A percentile compares a stretch with the other conserved stretches of the same genome.
Conservation (phyloP, 768 basidiomycete genomes). For the Chalciporus pseudorubinellus region DNA sequence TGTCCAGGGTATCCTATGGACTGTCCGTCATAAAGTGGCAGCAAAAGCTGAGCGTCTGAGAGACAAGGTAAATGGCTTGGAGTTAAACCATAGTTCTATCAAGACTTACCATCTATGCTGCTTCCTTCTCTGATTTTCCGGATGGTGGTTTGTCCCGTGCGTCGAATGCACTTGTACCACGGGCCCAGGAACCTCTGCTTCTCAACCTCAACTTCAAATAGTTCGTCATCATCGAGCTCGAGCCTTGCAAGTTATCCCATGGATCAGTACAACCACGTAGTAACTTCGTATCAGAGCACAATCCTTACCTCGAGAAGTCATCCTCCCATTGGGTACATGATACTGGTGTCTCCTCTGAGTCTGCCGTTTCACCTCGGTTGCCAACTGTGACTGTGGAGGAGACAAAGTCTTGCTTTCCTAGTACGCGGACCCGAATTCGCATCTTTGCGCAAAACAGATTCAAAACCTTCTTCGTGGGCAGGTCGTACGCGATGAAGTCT, state of each 20-base stretch:
- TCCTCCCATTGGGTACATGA: neutral
- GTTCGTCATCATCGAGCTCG: neutral
- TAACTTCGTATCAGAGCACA: neutral
- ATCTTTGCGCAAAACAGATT: slow-evolving; percentile 19
- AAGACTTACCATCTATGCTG: neutral
- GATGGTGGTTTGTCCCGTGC: neutral
- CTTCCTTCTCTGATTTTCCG: neutral
- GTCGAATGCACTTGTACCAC: neutral
- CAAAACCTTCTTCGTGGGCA: slow-evolving; percentile 21
- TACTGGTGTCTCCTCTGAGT: neutral
- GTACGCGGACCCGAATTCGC: slow-evolving; percentile 21
- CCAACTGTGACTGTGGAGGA: slow-evolving; percentile 13
- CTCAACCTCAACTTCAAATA: neutral
- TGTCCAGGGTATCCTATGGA: neutral
- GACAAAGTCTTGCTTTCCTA: slow-evolving; percentile 9
- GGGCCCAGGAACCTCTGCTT: neutral
- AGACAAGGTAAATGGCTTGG: no score
- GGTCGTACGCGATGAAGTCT: slow-evolving; percentile 26
- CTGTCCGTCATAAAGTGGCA: neutral
- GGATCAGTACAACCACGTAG: neutral
- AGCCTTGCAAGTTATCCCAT: neutral
- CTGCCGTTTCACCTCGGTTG: neutral
- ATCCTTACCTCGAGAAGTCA: neutral
- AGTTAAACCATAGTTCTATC: no score
- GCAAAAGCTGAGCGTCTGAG: neutral